Base-by-base conservation (phyloP, 495 filamentous ascomycete species). In the Penicillium ucsense region DNA sequence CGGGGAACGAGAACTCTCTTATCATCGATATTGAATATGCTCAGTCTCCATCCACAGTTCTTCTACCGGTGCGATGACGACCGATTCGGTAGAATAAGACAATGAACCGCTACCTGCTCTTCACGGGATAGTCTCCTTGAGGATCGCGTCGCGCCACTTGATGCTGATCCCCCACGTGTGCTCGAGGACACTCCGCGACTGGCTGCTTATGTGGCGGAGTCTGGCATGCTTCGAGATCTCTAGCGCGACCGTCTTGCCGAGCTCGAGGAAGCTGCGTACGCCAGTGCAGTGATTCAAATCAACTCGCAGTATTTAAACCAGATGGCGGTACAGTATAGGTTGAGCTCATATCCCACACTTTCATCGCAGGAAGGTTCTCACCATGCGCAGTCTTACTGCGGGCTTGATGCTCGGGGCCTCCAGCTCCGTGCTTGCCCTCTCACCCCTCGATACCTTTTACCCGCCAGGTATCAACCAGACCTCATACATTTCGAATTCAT, bases 401-500 rank as follows among this genome's bases (percentile, higher is more conserved):
- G 48, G 39, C 31, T 3, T 41, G 30, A 6, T 53, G 11, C 45
- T 61, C 35, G 43, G 49, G 11, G 47, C 31, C 11, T 37, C 35
- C 4, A 45, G 50, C 38, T 39, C 49, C 34, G 54, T 37, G 27
- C 31, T 52, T 4, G 53, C 27, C 28, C 40, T 59, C 35, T 48
- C 36, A 6, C 55, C 63, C 29, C 50, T 53, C 35, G 62, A 68
- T 38, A 61, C 58, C 32, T 72, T 72, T 55, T 72, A 72, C 31
- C 68, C 68, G 2, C 60, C 58, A 3, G 43, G 53, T 31, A 60
- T 72, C 3, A 67, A 69, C 48, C 46, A 68, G 30, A 66, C 61
- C 27, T 53, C 64, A 11, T 71, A 63, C 43, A 72, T 72, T 37
- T 54, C 61, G 48, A 63, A 72, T 33, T 38, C 52, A 11, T 67